phyloP scores from a whole-genome alignment of 768 basidiomycete genomes.

The Panaeolus cyanescens region DNA sequence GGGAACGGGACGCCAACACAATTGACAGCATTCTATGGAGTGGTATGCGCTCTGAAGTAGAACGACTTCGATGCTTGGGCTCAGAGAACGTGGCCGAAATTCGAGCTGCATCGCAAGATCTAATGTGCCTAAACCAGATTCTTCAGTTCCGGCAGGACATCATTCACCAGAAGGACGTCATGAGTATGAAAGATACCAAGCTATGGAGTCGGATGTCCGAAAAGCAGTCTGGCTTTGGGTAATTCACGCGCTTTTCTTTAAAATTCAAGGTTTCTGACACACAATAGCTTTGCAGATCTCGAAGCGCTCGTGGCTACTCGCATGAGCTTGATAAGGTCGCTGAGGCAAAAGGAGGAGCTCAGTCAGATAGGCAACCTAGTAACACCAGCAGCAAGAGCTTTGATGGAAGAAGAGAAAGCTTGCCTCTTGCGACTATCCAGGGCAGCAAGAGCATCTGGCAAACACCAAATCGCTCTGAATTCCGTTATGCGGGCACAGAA shows the following conservation, averaged over 20 bases:
- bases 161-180: conserved; percentile 33
- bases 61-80: conserved; percentile 62
- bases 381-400: conserved; percentile 48
- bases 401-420: conserved; percentile 63
- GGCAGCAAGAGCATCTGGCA: conserved; percentile 67
- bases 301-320: conserved; percentile 84
- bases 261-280: conserved; percentile 4
- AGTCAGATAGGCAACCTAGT: conserved; percentile 74
- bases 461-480: conserved; percentile 84
- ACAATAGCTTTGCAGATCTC: conserved; percentile 65
- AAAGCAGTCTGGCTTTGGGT: conserved; percentile 68
- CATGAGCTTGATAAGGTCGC: conserved; percentile 76
- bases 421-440: conserved; percentile 73
- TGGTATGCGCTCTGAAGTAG: conserved; percentile 62
- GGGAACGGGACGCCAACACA: conserved; percentile 60
- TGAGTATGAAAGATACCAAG: conserved; percentile 30
- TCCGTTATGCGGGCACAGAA: conserved; percentile 76
- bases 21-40: conserved; percentile 52
- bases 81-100: conserved; percentile 83
- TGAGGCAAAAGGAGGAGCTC: conserved; percentile 67
- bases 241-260: conserved; percentile 3
- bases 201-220: conserved; percentile 46
- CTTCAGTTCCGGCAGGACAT: conserved; percentile 54
- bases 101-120: conserved; percentile 61
- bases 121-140: conserved; percentile 85